Percentiles rank a stretch among this genome's conserved stretches.
phyloP scores from a whole-genome alignment of 2,329 filamentous ascomycete genomes.

The Bipolaris sorokiniana region DNA sequence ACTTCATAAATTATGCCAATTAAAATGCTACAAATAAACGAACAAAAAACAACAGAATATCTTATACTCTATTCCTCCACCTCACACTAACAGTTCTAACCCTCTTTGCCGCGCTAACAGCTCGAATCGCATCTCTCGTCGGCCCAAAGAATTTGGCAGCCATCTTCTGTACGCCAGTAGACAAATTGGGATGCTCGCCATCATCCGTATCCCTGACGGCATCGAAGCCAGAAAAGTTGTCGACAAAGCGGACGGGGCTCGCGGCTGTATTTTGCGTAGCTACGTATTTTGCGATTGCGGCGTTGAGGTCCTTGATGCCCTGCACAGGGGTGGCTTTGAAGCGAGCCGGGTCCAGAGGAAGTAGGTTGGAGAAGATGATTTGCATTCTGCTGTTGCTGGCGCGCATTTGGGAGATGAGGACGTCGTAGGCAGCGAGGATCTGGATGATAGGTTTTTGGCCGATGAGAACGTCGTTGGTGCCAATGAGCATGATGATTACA shows the following conservation, averaged over 20 bases:
- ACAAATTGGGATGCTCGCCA: conserved; percentile 44
- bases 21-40: too few relatives aligned
- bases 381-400: conserved; percentile 50
- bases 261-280: conserved; percentile 26
- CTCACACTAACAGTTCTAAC: neutral
- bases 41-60: too few relatives aligned
- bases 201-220: conserved; percentile 39
- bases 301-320: conserved; percentile 29
- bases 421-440: conserved; percentile 49
- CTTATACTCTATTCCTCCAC: neutral
- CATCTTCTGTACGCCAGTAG: conserved; percentile 39
- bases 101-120: conserved; percentile 15
- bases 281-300: conserved; percentile 26
- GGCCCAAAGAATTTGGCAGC: conserved; percentile 33
- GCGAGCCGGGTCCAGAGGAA: conserved; percentile 34
- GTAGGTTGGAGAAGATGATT: conserved; percentile 47
- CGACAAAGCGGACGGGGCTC: conserved; percentile 38
- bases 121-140: conserved; percentile 28
- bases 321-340: conserved; percentile 27
- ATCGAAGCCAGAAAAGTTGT: conserved; percentile 40
- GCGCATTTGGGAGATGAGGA: conserved; percentile 53
- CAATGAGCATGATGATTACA: conserved; percentile 56
- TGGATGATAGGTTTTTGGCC: conserved; percentile 39
- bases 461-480: conserved; percentile 53
- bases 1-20: too few relatives aligned